phyloP scores from a whole-genome alignment of 805 yeast genomes.

The Grigorovia humatica region DNA sequence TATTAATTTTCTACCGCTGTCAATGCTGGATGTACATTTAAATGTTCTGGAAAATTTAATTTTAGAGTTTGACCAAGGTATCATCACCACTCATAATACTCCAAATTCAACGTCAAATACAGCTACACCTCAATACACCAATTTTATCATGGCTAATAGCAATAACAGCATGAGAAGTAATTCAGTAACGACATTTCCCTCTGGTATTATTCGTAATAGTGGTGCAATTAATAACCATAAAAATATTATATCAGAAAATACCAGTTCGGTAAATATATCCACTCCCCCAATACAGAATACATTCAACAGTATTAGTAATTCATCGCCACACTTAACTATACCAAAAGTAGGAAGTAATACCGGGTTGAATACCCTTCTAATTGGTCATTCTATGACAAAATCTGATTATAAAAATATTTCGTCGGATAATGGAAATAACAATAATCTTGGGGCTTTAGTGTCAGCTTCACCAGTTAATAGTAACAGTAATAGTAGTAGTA shows the following conservation, averaged over 20 bases:
- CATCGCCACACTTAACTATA: neutral
- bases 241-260: too few species aligned
- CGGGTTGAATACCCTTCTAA: neutral
- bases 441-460: neutral
- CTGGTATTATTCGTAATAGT: neutral
- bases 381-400: neutral
- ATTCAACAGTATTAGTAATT: neutral
- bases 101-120: neutral
- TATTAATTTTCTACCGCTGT: neutral
- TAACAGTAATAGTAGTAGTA: neutral
- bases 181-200: neutral
- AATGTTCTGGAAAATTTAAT: conserved; percentile 1
- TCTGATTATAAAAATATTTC: neutral
- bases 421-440: neutral
- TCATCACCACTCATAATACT: neutral
- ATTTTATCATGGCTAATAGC: neutral
- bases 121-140: neutral
- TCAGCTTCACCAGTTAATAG: neutral
- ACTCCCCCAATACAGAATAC: neutral
- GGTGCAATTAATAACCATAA: neutral
- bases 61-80: conserved; percentile 1
- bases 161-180: neutral
- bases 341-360: neutral
- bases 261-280: neutral
- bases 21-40: conserved; percentile 2